Evolutionary conservation across 129 eudicot species (phyloP).

Genomic region (Flaveria ramosissima): DNA sequence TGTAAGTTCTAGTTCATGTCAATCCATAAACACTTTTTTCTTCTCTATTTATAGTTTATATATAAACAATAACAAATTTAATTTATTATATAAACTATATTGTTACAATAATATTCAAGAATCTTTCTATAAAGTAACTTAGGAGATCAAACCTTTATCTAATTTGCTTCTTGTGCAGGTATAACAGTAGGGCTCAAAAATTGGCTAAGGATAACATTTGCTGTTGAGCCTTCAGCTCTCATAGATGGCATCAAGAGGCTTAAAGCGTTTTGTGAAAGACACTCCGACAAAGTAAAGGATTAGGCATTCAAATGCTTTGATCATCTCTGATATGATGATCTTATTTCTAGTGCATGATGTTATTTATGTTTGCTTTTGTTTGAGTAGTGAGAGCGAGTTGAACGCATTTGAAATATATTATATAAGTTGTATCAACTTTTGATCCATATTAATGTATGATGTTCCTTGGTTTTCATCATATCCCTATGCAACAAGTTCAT

Average conservation of each 20-base stretch:
- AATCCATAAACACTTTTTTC: too few relatives aligned
- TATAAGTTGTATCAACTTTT: background rate
- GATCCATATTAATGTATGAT: background rate
- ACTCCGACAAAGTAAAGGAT: conserved; percentile 49
- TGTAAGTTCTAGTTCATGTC: too few relatives aligned
- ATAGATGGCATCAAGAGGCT: conserved; percentile 67
- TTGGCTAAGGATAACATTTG: conserved; percentile 78
- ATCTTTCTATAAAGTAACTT: too few relatives aligned
- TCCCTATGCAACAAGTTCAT: background rate
- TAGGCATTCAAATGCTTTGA: background rate
- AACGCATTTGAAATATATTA: background rate
- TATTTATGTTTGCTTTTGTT: background rate
- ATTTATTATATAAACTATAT: too few relatives aligned
- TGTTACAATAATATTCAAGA: too few relatives aligned
- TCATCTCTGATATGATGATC: conserved; percentile 12
- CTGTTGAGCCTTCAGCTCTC: conserved; percentile 66
- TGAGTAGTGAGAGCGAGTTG: background rate
- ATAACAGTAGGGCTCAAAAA: conserved; percentile 64
- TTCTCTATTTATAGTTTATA: too few relatives aligned
- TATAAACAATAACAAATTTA: too few relatives aligned
- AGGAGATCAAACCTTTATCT: too few relatives aligned
- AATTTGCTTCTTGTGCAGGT: conserved; percentile 39
- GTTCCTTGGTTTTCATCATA: background rate
- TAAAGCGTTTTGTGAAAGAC: conserved; percentile 62
- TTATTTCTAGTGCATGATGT: background rate